Evolutionary conservation across 1,139 yeast genomes (phyloP), one percentile per base, ranked within the genome.

Genomic region (Scheffersomyces quercinus): DNA sequence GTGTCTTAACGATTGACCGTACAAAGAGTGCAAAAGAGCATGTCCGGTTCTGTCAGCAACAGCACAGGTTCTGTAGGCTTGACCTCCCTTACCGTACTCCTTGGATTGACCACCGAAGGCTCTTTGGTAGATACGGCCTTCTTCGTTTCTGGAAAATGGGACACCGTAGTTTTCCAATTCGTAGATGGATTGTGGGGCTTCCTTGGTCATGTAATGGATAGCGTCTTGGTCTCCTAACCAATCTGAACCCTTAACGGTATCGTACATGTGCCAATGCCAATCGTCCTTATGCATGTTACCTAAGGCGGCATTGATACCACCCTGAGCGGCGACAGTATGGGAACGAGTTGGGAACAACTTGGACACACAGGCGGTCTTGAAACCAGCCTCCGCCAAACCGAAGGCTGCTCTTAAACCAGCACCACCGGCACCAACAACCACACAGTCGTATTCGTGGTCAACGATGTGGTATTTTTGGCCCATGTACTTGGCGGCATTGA

Each of bases 241-340:
- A 75, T 93, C 99, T n/a, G 97, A 90, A 53, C 99, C 99, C 75
- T 93, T 93, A 60, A 93, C 99, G 62, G 99, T 93, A 65, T 93
- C 99, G 73, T 91, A 91, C 97, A 93, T 91, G 73, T 93, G 99
- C 98, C 99, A 93, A 69, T 88, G 95, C 99, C 99, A 93, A 75
- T 91, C 93, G 70, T 93, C 99, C 56, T 81, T 78, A 75, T 95
- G 98, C 97, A 93, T 91, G 78, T 93, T 93, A 55, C 95, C 93
- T 52, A 93, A 79, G 36, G 99, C 99, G 58, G 99, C 99, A 63
- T 93, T 93, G 72, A 93, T 93, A 75, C 99, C 99, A 72, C 99
- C 99, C 73, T 93, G 99, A 45, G 99, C 99, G 46, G 99, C 99
- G 45, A 93, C 99, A 28, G 99, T 93, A 69, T 93, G 99, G 28